Percentiles rank a stretch among this genome's conserved stretches.
These are phyloP conservation scores for Saturnispora dispora DNA, from an alignment of 805 yeast species.

Conservation along the genomic window DNA sequence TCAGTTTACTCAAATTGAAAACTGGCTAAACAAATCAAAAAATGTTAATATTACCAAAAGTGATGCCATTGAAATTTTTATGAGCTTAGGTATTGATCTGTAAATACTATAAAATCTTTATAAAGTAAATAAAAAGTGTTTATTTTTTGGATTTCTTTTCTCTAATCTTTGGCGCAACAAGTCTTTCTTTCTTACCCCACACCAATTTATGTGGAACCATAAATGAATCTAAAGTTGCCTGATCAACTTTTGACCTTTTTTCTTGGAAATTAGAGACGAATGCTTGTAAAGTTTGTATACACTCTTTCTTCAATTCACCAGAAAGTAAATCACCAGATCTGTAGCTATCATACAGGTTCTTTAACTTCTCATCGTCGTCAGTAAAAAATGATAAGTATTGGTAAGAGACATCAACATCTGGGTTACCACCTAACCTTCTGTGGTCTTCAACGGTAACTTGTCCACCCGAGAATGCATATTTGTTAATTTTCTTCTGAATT, in stretches of 20 bases:
- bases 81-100: constrained; percentile 4
- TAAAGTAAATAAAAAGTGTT: neutral
- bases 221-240: constrained; percentile 51
- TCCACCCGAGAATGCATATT: constrained; percentile 96
- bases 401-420: constrained; percentile 91
- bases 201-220: constrained; percentile 80
- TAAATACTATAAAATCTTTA: neutral
- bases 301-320: constrained; percentile 86
- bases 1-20: constrained; percentile 3
- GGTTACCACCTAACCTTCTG: constrained; percentile 82
- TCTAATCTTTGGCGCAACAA: constrained; percentile 57
- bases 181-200: constrained; percentile 66
- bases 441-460: constrained; percentile 82
- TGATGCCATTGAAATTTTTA: constrained; percentile 6
- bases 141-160: constrained; percentile 30
- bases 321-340: constrained; percentile 74
- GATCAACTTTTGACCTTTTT: constrained; percentile 57
- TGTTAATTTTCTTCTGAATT: constrained; percentile 89
- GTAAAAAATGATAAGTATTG: constrained; percentile 87
- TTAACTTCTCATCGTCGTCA: constrained; percentile 77
- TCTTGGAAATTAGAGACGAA: constrained; percentile 79
- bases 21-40: constrained; percentile 15
- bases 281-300: constrained; percentile 71
- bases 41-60: constrained; percentile 12
- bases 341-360: constrained; percentile 53